phyloP scores from a whole-genome alignment of 495 filamentous ascomycete genomes.

The Penicillium bialowiezense region DNA sequence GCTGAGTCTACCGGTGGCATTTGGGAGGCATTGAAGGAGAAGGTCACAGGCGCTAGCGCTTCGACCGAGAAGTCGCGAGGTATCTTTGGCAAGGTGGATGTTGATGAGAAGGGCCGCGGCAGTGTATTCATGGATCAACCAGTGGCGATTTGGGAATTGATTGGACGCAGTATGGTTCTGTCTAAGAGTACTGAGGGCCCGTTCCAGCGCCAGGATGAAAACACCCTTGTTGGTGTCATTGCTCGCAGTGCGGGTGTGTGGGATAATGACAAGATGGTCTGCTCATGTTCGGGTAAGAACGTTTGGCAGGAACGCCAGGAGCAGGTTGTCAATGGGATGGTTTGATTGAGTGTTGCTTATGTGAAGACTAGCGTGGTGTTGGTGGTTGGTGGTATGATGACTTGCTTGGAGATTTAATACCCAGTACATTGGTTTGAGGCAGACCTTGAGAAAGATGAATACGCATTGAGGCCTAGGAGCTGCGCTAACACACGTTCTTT shows the following conservation, averaged over 20 bases:
- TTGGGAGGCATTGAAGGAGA: conserved; percentile 61
- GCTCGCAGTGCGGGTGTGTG: conserved; percentile 92
- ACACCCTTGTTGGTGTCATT: conserved; percentile 88
- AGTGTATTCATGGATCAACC: conserved; percentile 75
- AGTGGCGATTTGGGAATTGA: conserved; percentile 91
- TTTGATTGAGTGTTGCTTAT: conserved; percentile 34
- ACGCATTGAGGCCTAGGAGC: too few relatives aligned
- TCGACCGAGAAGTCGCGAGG: conserved; percentile 53
- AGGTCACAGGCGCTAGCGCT: conserved; percentile 37
- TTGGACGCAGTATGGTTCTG: conserved; percentile 85
- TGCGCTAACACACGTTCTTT: too few relatives aligned
- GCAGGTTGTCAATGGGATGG: conserved; percentile 82
- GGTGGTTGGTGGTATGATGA: background rate
- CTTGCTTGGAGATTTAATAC: background rate
- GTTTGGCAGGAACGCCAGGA: conserved; percentile 96
- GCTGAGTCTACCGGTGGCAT: conserved; percentile 77
- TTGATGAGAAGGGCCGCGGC: conserved; percentile 61
- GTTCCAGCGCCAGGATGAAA: conserved; percentile 66
- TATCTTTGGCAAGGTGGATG: conserved; percentile 67
- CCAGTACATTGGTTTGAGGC: background rate
- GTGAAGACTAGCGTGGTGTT: background rate
- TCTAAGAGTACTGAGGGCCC: conserved; percentile 48
- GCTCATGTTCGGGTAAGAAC: conserved; percentile 94
- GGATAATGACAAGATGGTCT: conserved; percentile 98
- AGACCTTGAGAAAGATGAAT: too few relatives aligned